phyloP scores from a whole-genome alignment of 2,329 filamentous ascomycete species.

The Ceratocystis smalleyi region DNA sequence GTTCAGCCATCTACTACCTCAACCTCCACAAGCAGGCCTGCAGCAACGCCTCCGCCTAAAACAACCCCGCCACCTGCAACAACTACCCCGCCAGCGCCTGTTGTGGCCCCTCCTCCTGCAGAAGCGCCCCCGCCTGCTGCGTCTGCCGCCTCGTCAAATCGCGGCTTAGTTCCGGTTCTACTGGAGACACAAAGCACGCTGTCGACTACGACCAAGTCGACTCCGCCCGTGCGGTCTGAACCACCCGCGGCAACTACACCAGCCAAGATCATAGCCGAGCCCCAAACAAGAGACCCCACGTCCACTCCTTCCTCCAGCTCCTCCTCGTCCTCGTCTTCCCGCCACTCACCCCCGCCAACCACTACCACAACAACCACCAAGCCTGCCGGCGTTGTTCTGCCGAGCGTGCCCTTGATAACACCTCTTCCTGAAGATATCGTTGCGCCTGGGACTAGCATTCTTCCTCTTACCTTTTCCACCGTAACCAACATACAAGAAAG shows the following conservation, averaged over 20 bases:
- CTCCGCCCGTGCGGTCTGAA: background rate
- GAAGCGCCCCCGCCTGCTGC: background rate
- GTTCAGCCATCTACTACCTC: background rate
- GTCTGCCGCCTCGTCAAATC: background rate
- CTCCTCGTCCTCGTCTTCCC: background rate
- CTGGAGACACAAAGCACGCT: constrained; percentile 4
- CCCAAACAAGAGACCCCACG: background rate
- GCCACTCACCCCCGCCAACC: background rate
- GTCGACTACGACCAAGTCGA: background rate
- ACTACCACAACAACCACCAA: background rate
- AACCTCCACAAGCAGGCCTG: background rate
- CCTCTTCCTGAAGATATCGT: constrained; percentile 7
- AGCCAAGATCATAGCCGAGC: background rate
- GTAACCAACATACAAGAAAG: constrained; percentile 12
- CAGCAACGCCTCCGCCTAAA: background rate
- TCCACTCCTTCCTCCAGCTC: background rate
- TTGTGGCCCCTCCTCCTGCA: background rate
- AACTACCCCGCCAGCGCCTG: background rate
- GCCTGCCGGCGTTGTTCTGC: background rate
- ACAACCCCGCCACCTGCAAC: background rate
- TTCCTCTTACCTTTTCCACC: constrained; percentile 9
- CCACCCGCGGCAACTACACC: background rate
- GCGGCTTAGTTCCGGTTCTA: background rate
- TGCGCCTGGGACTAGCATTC: background rate
- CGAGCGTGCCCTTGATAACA: background rate